A percentile compares a stretch with the other conserved stretches of the same genome.
Conservation (phyloP, 352 stramenopile species). For the Blastocystis sp. region DNA sequence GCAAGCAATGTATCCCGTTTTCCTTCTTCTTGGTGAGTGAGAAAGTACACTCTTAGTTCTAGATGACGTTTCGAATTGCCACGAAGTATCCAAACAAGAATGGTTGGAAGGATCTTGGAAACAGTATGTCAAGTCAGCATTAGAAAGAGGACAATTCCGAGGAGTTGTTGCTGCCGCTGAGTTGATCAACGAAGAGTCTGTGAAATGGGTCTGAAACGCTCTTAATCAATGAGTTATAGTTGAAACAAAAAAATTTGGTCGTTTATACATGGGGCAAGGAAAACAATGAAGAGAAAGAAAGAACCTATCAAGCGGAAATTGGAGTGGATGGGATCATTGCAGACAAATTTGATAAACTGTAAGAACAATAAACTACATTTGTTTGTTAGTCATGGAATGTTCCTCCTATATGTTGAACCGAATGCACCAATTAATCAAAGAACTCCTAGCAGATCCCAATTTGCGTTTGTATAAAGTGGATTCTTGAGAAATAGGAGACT, state of each 20-base stretch:
- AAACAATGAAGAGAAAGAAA: slow-evolving; percentile 13
- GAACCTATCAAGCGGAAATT: neutral
- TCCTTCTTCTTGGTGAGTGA: slow-evolving; percentile 40
- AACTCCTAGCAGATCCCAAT: neutral
- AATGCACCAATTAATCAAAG: neutral
- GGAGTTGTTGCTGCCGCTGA: slow-evolving; percentile 6
- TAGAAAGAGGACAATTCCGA: slow-evolving; percentile 13
- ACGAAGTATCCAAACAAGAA: neutral
- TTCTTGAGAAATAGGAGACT: neutral
- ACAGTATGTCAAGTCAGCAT: slow-evolving; percentile 16
- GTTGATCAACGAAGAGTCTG: neutral
- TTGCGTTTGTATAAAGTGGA: neutral
- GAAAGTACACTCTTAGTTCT: neutral
- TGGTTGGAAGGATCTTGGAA: slow-evolving; percentile 7
- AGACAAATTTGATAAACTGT: slow-evolving; percentile 33
- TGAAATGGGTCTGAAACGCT: neutral
- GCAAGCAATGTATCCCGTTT: slow-evolving; percentile 58
- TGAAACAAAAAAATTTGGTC: neutral
- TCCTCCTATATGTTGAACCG: neutral
- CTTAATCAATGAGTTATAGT: neutral
- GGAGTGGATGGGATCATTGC: slow-evolving; percentile 43
- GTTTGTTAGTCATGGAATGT: neutral
- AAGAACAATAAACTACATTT: neutral
- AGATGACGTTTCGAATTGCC: slow-evolving; percentile 33
- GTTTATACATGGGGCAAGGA: slow-evolving; percentile 41